A percentile compares a stretch with the other conserved stretches of the same genome.
Conservation (phyloP, 768 basidiomycete species). For the Inosperma sp. region DNA sequence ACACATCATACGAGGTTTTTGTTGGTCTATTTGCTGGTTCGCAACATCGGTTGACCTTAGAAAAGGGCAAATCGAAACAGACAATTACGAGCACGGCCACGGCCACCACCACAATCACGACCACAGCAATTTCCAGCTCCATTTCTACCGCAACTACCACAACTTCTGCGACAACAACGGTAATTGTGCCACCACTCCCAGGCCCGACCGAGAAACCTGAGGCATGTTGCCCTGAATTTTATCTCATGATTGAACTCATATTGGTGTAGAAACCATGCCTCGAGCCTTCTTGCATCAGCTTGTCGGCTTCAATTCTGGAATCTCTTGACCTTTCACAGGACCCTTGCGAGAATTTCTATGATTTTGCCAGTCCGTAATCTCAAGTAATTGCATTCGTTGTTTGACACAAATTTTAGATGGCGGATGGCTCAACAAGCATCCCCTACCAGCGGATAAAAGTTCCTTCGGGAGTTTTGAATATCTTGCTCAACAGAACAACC, state of each 20-base stretch:
- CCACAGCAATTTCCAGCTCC: constrained; percentile 32
- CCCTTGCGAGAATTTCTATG: constrained; percentile 95
- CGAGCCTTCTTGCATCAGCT: constrained; percentile 71
- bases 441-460: constrained; percentile 83
- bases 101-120: constrained; percentile 37
- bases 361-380: constrained; percentile 74
- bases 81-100: constrained; percentile 26
- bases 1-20: constrained; percentile 49
- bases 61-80: constrained; percentile 34
- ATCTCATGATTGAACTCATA: constrained; percentile 3
- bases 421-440: constrained; percentile 80
- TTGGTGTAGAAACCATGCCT: constrained; percentile 59
- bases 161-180: constrained; percentile 27
- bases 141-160: constrained; percentile 28
- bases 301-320: constrained; percentile 78
- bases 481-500: constrained; percentile 71
- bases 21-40: constrained; percentile 91
- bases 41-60: constrained; percentile 66
- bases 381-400: not conserved
- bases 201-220: constrained; percentile 52
- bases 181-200: constrained; percentile 43
- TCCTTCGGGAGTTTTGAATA: constrained; percentile 67
- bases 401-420: constrained; percentile 49
- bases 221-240: constrained; percentile 28
- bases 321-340: constrained; percentile 78